Conservation (phyloP, 176 grass and related monocot species). For the Zea luxurians region DNA sequence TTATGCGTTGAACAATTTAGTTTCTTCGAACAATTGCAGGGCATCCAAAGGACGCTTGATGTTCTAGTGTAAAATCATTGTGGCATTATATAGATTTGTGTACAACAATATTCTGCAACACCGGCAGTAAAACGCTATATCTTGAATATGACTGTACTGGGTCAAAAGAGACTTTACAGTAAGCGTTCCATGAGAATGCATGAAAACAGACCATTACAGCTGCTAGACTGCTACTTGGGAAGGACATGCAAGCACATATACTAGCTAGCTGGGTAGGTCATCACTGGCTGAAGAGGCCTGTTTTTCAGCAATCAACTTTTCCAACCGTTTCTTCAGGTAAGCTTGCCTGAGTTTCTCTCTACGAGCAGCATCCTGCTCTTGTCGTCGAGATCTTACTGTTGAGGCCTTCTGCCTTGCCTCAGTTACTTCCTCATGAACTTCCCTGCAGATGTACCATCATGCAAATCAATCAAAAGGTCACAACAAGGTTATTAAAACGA, state of each 20-base stretch:
- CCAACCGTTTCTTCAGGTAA: conserved; percentile 88
- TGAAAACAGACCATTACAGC: neutral
- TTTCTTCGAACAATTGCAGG: too few species aligned
- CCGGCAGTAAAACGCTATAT: conserved; percentile 23
- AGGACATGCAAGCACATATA: neutral
- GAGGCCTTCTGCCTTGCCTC: conserved; percentile 79
- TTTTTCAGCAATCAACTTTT: conserved; percentile 73
- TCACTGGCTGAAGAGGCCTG: conserved; percentile 48
- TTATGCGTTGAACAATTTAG: too few species aligned
- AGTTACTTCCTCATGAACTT: conserved; percentile 90
- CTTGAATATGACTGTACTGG: conserved; percentile 9
- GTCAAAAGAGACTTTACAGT: neutral
- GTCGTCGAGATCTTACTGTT: conserved; percentile 61
- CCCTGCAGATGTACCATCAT: conserved; percentile 48
- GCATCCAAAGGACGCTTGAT: neutral
- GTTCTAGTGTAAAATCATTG: neutral
- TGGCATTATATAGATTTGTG: conserved; percentile 21
- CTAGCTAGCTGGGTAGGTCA: conserved; percentile 40
- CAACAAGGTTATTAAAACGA: too few species aligned
- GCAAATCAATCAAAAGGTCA: conserved; percentile 33
- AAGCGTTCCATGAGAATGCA: neutral
- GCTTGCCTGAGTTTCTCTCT: conserved; percentile 90
- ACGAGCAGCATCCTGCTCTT: conserved; percentile 80
- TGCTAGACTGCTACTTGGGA: neutral
- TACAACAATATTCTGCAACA: conserved; percentile 26